These are phyloP conservation scores for Solanum sejunctum DNA, from an alignment of 257 asterid species.

Conservation along the genomic window DNA sequence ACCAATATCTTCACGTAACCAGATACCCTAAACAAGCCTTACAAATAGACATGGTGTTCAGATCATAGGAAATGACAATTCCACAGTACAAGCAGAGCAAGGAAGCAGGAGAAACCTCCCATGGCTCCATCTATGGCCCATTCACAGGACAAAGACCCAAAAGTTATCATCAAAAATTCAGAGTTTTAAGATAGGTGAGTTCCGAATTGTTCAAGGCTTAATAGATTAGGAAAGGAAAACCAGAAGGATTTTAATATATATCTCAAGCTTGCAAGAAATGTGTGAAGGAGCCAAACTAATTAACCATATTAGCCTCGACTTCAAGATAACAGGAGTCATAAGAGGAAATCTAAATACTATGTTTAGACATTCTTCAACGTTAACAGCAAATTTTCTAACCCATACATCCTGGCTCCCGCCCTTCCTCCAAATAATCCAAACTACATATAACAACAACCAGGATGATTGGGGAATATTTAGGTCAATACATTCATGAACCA, in stretches of 20 bases:
- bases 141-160: neutral
- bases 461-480: neutral
- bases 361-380: neutral
- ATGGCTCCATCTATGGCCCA: neutral
- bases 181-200: neutral
- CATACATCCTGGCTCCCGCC: neutral
- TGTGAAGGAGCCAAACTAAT: neutral
- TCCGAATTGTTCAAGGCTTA: neutral
- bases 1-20: neutral
- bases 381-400: neutral
- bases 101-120: neutral
- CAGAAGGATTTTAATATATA: neutral
- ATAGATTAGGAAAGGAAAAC: neutral
- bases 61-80: neutral
- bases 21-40: neutral
- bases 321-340: neutral
- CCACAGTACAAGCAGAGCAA: neutral
- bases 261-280: neutral
- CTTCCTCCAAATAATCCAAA: neutral
- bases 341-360: neutral
- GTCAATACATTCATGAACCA: neutral
- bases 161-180: slow-evolving; percentile 9
- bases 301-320: neutral
- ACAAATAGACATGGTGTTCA: neutral
- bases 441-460: neutral